Conservation (phyloP, 768 basidiomycete genomes). For the Pisolithus microcarpus region DNA sequence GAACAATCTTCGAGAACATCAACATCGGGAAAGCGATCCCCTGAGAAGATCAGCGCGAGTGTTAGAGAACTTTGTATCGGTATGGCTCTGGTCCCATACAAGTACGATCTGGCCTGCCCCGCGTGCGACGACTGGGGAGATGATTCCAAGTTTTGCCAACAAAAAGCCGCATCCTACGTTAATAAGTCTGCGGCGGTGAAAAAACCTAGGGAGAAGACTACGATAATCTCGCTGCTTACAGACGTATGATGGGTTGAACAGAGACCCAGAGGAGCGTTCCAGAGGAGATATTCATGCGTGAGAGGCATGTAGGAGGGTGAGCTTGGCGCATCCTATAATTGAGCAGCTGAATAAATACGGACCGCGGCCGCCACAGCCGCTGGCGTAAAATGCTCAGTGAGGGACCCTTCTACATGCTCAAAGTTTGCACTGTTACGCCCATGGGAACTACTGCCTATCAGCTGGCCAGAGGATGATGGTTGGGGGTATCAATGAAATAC, state of each 20-base stretch:
- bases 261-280: conserved; percentile 59
- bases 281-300: conserved; percentile 19
- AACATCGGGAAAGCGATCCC: conserved; percentile 59
- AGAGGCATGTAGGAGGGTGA: background rate
- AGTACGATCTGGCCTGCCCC: conserved; percentile 56
- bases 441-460: no score
- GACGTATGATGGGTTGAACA: conserved; percentile 48
- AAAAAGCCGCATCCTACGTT: conserved; percentile 49
- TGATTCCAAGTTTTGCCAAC: conserved; percentile 53
- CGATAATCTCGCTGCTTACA: conserved; percentile 35
- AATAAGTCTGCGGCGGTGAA: conserved; percentile 36
- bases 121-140: conserved; percentile 50
- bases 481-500: no score
- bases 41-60: conserved; percentile 10
- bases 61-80: background rate
- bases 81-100: conserved; percentile 20
- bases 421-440: no score
- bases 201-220: conserved; percentile 5
- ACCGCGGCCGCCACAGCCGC: no score
- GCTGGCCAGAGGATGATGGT: no score
- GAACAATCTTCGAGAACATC: conserved; percentile 67
- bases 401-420: no score
- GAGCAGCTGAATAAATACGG: no score
- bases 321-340: no score
- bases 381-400: no score